These are phyloP conservation scores for Syzygium aqueum DNA, from an alignment of 345 rosid genomes.

Conservation along the genomic window DNA sequence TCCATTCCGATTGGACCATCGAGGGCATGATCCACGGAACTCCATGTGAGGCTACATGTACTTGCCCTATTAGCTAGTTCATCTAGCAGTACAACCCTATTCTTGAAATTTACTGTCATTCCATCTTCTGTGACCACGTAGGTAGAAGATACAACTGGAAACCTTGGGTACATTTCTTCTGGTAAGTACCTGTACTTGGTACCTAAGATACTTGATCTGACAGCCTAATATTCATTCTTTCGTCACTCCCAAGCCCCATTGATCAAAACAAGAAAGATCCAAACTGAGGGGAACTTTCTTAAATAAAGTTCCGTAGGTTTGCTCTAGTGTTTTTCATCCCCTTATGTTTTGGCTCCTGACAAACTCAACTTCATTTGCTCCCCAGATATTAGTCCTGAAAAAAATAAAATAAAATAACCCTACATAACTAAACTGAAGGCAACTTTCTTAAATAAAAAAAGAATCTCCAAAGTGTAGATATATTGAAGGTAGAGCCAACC, in stretches of 20 bases:
- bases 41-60: neutral
- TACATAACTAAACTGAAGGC: neutral
- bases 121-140: neutral
- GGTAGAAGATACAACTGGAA: neutral
- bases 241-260: neutral
- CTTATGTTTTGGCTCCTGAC: neutral
- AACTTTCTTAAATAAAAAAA: no score
- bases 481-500: neutral
- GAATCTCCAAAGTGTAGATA: neutral
- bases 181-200: neutral
- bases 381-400: neutral
- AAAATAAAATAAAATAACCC: neutral
- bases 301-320: neutral
- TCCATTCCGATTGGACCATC: neutral
- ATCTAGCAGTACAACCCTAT: neutral
- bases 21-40: neutral
- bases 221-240: neutral
- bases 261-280: neutral
- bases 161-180: neutral
- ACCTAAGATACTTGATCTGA: neutral
- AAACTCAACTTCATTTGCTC: neutral
- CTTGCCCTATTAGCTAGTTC: neutral
- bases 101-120: neutral
- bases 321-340: neutral
- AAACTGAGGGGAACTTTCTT: neutral